Evolutionary conservation across 805 yeast species (phyloP).

Genomic region (Candida ficus): DNA sequence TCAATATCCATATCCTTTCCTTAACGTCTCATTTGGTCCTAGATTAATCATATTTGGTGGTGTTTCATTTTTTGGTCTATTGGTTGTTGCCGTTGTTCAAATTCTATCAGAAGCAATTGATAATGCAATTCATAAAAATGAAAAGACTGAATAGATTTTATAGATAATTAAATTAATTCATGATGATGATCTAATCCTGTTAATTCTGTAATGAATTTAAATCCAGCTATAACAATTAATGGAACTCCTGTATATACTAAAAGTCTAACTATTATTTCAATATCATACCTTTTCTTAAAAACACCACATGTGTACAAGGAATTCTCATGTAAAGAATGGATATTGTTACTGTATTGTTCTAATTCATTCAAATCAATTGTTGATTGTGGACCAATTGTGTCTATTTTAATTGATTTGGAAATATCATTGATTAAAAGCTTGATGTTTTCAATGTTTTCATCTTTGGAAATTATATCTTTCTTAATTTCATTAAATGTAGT

Average conservation of each 20-base stretch:
- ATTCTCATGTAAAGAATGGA: slow-evolving; percentile 19
- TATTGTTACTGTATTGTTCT: slow-evolving; percentile 21
- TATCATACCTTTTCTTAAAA: slow-evolving; percentile 58
- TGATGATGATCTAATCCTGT: slow-evolving; percentile 16
- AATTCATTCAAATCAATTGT: slow-evolving; percentile 22
- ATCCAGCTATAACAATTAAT: slow-evolving; percentile 38
- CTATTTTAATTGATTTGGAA: slow-evolving; percentile 12
- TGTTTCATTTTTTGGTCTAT: slow-evolving; percentile 36
- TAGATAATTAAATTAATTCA: too few relatives aligned
- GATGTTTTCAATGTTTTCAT: slow-evolving; percentile 22
- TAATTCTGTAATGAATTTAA: slow-evolving; percentile 21
- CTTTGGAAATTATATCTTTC: slow-evolving; percentile 19
- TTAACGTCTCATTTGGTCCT: slow-evolving; percentile 43
- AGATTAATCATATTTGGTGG: slow-evolving; percentile 44
- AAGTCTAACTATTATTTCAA: slow-evolving; percentile 71
- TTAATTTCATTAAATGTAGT: slow-evolving; percentile 22
- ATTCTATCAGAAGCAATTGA: slow-evolving; percentile 20
- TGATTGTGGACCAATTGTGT: slow-evolving; percentile 23
- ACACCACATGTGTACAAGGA: slow-evolving; percentile 37
- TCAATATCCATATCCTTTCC: slow-evolving; percentile 62
- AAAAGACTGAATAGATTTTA: not conserved
- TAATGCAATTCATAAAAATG: not conserved
- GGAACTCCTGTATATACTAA: slow-evolving; percentile 82
- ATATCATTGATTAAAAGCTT: slow-evolving; percentile 14
- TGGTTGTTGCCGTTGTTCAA: slow-evolving; percentile 27